Evolutionary conservation across 768 basidiomycete species (phyloP).

Genomic region (Coprinopsis cinerea): DNA sequence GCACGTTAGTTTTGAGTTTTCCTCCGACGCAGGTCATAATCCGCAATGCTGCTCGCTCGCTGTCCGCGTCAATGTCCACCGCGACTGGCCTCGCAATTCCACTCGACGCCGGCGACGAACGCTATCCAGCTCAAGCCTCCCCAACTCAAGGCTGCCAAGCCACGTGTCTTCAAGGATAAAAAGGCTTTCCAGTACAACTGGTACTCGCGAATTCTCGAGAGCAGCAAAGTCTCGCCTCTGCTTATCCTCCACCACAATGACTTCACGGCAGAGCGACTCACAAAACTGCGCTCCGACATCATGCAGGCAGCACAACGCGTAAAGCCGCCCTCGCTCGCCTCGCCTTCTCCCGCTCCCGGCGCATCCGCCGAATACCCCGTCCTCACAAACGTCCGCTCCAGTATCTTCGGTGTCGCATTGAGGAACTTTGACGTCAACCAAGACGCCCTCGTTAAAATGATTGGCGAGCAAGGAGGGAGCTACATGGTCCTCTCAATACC

Average conservation of each 20-base stretch:
- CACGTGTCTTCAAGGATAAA: slow-evolving; percentile 68
- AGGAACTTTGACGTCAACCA: slow-evolving; percentile 54
- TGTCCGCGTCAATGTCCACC: slow-evolving; percentile 2
- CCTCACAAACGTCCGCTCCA: slow-evolving; percentile 68
- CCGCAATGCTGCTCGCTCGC: slow-evolving; percentile 8
- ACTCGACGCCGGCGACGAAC: slow-evolving; percentile 33
- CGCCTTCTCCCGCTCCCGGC: slow-evolving; percentile 24
- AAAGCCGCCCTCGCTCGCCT: slow-evolving; percentile 30
- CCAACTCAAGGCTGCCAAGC: slow-evolving; percentile 46
- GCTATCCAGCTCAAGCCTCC: slow-evolving; percentile 53
- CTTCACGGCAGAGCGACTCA: slow-evolving; percentile 62
- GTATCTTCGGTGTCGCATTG: slow-evolving; percentile 74
- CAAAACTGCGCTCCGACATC: slow-evolving; percentile 66
- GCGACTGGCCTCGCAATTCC: background rate
- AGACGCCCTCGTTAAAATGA: slow-evolving; percentile 43
- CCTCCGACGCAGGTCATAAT: background rate
- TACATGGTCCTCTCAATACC: slow-evolving; percentile 64
- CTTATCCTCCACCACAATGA: slow-evolving; percentile 77
- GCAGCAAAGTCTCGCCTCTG: slow-evolving; percentile 52
- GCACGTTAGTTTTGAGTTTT: background rate
- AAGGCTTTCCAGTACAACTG: slow-evolving; percentile 79
- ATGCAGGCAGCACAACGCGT: slow-evolving; percentile 44
- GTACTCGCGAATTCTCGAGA: slow-evolving; percentile 66
- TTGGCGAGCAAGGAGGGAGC: slow-evolving; percentile 50
- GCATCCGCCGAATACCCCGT: slow-evolving; percentile 37